Base-by-base conservation (phyloP, 2,329 filamentous ascomycete genomes). In the Keithomyces neogunnii region DNA sequence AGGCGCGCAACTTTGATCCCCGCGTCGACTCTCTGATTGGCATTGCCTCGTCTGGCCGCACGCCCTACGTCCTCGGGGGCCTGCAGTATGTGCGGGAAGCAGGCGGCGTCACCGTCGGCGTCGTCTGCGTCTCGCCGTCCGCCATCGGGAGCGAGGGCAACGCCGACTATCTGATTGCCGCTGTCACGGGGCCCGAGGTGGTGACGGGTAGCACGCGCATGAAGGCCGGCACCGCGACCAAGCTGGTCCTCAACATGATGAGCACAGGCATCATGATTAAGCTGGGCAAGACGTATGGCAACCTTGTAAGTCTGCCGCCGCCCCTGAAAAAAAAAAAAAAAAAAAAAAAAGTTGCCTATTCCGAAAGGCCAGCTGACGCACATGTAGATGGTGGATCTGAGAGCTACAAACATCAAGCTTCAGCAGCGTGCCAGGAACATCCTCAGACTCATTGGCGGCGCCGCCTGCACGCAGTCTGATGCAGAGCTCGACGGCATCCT, bases 141-240 rank as follows among this genome's bases (percentile, higher is more conserved):
- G 61, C 60, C 0, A 43, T 61, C 6, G 54, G 38, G 2, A 51
- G 46, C 1, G 52, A 57, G 42, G 56, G 55, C 51, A 58, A 62
- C 47, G 55, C 59, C 3, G 58, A 60, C 51, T 38, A 49, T 45
- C 47, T 71, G 49, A 70, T 73, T 47, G 60, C 60, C 19, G 60
- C 65, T n/a, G 59, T 73, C 2, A 68, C 69, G 1, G 71, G 71
- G 0, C 64, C 71, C 1, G 71, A 73, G 56, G 66, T 71, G 3
- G 63, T 73, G 3, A 71, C 70, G n/a, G 71, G 71, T 2, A 74
- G 71, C 55, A 74, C 72, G 1, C 60, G 72, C 32, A 61, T 74
- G 52, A 74, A 74, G 55, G 70, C 71, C 1, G 72, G 72, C 13
- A 74, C 69, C 0, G 70, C 68, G 1, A 73, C 72, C 0, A 74